Conservation (phyloP, 176 grass and related monocot species). For the Aegilops speltoides region DNA sequence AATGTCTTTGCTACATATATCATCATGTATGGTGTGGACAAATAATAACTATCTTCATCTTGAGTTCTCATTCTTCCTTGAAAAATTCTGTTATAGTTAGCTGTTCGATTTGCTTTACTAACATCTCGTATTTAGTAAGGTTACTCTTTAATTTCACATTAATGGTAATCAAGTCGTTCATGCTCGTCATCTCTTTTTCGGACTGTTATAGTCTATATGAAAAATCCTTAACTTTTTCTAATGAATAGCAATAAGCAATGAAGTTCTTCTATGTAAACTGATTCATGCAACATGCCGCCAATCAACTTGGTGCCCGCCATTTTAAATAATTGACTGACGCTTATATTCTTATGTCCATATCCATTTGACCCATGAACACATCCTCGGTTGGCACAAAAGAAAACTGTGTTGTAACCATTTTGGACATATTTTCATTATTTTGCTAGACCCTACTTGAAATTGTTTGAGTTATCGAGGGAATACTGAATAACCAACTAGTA, state of each 20-base stretch:
- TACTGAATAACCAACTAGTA: not conserved
- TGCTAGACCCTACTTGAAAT: not conserved
- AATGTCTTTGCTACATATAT: slow-evolving; percentile 99
- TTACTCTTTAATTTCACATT: not conserved
- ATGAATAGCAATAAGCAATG: slow-evolving; percentile 14
- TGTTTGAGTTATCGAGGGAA: not conserved
- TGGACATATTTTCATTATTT: not conserved
- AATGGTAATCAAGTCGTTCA: not conserved
- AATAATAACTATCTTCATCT: not conserved
- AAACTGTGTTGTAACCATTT: not conserved
- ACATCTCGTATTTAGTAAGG: not conserved
- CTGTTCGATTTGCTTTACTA: not conserved
- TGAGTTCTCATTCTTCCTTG: slow-evolving; percentile 2
- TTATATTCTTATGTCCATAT: not conserved
- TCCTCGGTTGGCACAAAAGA: not conserved
- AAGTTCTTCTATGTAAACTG: slow-evolving; percentile 4
- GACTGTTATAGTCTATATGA: not conserved
- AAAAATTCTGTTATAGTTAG: not conserved
- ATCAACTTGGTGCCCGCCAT: not conserved
- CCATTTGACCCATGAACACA: not conserved
- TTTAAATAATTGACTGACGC: not conserved
- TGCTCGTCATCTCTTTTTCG: not conserved
- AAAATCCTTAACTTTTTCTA: not conserved
- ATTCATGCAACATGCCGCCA: not conserved
- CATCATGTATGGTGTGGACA: slow-evolving; percentile 72